These are phyloP conservation scores for Kwoniella bestiolae DNA, from an alignment of 768 basidiomycete genomes.

Conservation along the genomic window DNA sequence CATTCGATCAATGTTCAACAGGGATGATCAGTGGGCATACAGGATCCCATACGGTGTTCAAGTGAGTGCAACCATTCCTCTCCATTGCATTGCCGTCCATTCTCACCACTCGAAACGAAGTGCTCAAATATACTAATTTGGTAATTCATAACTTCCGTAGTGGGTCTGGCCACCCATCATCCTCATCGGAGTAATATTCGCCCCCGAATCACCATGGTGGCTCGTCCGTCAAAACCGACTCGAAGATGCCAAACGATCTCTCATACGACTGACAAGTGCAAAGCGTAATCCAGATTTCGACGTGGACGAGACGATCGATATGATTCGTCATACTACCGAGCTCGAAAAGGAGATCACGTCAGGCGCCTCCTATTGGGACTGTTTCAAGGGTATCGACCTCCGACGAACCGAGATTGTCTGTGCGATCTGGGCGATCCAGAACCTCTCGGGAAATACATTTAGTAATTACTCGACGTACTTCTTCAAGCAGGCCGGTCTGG, in stretches of 20 bases:
- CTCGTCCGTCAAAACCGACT: slow-evolving; percentile 47
- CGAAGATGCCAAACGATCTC: slow-evolving; percentile 44
- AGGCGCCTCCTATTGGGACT: slow-evolving; percentile 58
- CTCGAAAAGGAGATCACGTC: slow-evolving; percentile 54
- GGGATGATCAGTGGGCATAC: slow-evolving; percentile 46
- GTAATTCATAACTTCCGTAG: slow-evolving; percentile 26
- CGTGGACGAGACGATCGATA: slow-evolving; percentile 54
- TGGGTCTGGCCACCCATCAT: slow-evolving; percentile 51
- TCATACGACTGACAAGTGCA: slow-evolving; percentile 37
- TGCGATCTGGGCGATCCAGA: slow-evolving; percentile 52
- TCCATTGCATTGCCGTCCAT: too few relatives aligned
- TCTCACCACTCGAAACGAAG: too few relatives aligned
- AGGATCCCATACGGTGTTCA: slow-evolving; percentile 35
- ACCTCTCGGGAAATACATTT: slow-evolving; percentile 46
- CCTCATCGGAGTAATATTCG: slow-evolving; percentile 44
- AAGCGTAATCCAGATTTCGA: slow-evolving; percentile 49
- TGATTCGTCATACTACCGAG: slow-evolving; percentile 59
- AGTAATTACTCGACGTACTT: slow-evolving; percentile 51
- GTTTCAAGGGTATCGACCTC: slow-evolving; percentile 57
- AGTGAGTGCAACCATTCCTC: slow-evolving; percentile 5
- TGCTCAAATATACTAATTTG: too few relatives aligned
- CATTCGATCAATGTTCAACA: slow-evolving; percentile 45
- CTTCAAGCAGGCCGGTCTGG: slow-evolving; percentile 49
- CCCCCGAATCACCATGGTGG: slow-evolving; percentile 56
- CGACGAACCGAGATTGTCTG: slow-evolving; percentile 62